Evolutionary conservation across 495 filamentous ascomycete species (phyloP).

Genomic region (Venustampulla echinocandica): DNA sequence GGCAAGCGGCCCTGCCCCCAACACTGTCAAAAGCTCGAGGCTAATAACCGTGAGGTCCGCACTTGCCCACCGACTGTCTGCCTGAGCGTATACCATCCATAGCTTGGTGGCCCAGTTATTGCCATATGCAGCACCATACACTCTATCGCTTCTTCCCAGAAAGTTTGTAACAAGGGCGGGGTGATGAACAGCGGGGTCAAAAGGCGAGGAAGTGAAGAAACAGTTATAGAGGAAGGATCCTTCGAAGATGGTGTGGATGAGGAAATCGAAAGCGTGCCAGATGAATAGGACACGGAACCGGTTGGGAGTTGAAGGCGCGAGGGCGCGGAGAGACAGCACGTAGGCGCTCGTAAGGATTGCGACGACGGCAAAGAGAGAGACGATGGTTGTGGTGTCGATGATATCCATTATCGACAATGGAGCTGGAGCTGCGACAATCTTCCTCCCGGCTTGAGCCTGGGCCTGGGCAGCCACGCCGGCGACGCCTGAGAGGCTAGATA

Average conservation of each 20-base stretch:
- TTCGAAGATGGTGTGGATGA: conserved; percentile 84
- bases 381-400: conserved; percentile 44
- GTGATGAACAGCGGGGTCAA: conserved; percentile 28
- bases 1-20: conserved; percentile 66
- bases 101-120: conserved; percentile 33
- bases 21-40: conserved; percentile 79
- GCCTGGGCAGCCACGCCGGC: too few relatives aligned
- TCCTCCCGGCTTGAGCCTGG: too few relatives aligned
- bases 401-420: conserved; percentile 19
- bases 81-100: conserved; percentile 91
- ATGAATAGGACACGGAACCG: conserved; percentile 67
- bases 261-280: conserved; percentile 89
- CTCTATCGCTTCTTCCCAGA: conserved; percentile 36
- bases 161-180: conserved; percentile 27
- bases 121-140: conserved; percentile 69
- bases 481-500: too few relatives aligned
- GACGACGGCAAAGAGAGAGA: conserved; percentile 42
- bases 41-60: conserved; percentile 72
- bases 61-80: conserved; percentile 73
- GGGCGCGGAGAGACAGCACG: conserved; percentile 32
- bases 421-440: too few relatives aligned
- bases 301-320: conserved; percentile 28
- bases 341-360: conserved; percentile 40
- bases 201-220: conserved; percentile 61
- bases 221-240: conserved; percentile 87